Evolutionary conservation across 2,329 filamentous ascomycete genomes (phyloP).

Genomic region (Colletotrichum falcatum): DNA sequence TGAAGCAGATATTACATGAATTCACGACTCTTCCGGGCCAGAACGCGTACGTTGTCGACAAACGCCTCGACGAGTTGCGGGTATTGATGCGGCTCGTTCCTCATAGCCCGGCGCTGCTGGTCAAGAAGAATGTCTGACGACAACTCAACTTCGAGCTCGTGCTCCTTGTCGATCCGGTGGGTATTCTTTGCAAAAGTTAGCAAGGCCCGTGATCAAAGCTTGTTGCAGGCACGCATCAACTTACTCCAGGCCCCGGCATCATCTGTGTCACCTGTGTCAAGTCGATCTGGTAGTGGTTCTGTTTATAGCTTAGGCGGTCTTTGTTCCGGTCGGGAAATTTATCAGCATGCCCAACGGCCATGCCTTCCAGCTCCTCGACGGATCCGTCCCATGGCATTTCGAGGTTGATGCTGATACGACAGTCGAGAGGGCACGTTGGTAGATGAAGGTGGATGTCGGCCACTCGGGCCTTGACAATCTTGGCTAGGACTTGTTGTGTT

Average conservation of each 20-base stretch:
- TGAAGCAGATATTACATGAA: slow-evolving; percentile 42
- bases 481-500: slow-evolving; percentile 76
- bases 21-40: slow-evolving; percentile 61
- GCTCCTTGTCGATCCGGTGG: slow-evolving; percentile 69
- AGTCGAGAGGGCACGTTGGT: slow-evolving; percentile 83
- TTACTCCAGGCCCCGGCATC: slow-evolving; percentile 52
- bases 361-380: slow-evolving; percentile 64
- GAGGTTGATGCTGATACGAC: slow-evolving; percentile 92
- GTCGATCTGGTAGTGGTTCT: slow-evolving; percentile 90
- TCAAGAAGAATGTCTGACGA: slow-evolving; percentile 72
- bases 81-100: slow-evolving; percentile 68
- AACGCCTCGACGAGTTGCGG: slow-evolving; percentile 78
- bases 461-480: slow-evolving; percentile 92
- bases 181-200: slow-evolving; percentile 49
- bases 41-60: slow-evolving; percentile 76
- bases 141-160: slow-evolving; percentile 86
- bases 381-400: slow-evolving; percentile 89
- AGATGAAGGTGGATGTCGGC: slow-evolving; percentile 89
- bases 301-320: slow-evolving; percentile 90
- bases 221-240: slow-evolving; percentile 40
- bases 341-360: slow-evolving; percentile 52
- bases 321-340: slow-evolving; percentile 77
- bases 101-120: slow-evolving; percentile 70
- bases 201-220: slow-evolving; percentile 26
- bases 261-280: slow-evolving; percentile 85